Conservation (phyloP, 305 asterid genomes). For the Stenogyne calaminthoides region DNA sequence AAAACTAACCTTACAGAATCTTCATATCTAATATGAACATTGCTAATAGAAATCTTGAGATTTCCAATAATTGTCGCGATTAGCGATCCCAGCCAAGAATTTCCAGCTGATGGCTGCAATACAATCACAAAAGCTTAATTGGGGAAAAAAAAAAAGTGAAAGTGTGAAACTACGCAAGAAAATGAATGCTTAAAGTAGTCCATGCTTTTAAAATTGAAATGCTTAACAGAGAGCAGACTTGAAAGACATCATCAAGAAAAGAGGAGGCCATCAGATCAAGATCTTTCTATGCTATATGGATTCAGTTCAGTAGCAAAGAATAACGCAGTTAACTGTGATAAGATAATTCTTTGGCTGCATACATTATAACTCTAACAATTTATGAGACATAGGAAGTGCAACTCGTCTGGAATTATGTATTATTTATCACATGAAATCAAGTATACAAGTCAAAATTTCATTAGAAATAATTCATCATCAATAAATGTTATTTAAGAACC, state of each 20-base stretch:
- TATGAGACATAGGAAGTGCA: conserved; percentile 8
- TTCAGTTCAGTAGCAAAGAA: conserved; percentile 8
- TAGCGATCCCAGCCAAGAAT: conserved; percentile 97
- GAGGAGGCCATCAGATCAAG: conserved; percentile 18
- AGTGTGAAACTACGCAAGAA: not conserved
- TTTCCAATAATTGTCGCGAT: conserved; percentile 94
- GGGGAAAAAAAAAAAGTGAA: conserved; percentile 14
- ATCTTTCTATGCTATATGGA: conserved; percentile 13
- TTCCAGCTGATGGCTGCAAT: conserved; percentile 86
- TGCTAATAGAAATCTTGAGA: conserved; percentile 94
- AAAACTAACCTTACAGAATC: conserved; percentile 82
- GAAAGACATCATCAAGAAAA: conserved; percentile 25
- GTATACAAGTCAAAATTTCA: conserved; percentile 18
- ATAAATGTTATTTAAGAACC: not conserved
- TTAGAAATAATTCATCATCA: not conserved
- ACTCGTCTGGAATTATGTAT: not conserved
- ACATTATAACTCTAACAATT: conserved; percentile 11
- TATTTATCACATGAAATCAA: conserved; percentile 18
- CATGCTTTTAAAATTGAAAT: conserved; percentile 19
- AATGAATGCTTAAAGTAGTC: conserved; percentile 16
- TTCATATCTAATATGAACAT: conserved; percentile 94
- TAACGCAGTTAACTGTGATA: conserved; percentile 18
- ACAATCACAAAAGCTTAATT: conserved; percentile 18
- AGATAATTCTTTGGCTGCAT: conserved; percentile 17
- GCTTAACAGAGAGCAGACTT: conserved; percentile 23